These are phyloP conservation scores for Angomonas ambiguus DNA, from an alignment of 208 protist species.

Conservation along the genomic window DNA sequence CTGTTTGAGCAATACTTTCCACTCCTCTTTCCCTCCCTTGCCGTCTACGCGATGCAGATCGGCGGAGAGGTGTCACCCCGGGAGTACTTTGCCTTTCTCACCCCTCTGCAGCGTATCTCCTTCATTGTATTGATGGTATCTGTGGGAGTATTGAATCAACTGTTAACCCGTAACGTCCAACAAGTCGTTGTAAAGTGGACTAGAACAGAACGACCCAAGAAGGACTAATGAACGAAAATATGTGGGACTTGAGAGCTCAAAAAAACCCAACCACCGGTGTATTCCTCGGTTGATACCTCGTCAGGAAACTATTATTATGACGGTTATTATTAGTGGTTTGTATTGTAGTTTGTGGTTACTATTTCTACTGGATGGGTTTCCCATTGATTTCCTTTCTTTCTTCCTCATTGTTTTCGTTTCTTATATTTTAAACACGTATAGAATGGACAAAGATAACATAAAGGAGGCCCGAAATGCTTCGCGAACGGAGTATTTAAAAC, in stretches of 20 bases:
- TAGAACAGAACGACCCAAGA: not conserved
- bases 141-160: not conserved
- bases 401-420: constrained; percentile 9
- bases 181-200: not conserved
- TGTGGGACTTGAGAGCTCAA: too few species aligned
- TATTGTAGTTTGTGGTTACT: not conserved
- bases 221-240: too few species aligned
- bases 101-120: not conserved
- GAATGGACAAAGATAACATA: constrained; percentile 58
- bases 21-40: not conserved
- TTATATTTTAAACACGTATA: not conserved
- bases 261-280: too few species aligned
- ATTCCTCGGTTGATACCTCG: too few species aligned
- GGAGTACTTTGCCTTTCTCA: not conserved
- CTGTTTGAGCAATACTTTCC: constrained; percentile 2
- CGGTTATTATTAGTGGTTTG: not conserved
- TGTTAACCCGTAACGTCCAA: not conserved
- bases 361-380: too few species aligned
- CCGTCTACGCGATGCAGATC: not conserved
- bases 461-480: constrained; percentile 65
- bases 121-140: not conserved
- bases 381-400: not conserved
- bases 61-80: not conserved
- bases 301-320: not conserved
- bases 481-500: constrained; percentile 61